Conservation (phyloP, 768 basidiomycete genomes). For the Krasilnikovozyma curviuscula region DNA sequence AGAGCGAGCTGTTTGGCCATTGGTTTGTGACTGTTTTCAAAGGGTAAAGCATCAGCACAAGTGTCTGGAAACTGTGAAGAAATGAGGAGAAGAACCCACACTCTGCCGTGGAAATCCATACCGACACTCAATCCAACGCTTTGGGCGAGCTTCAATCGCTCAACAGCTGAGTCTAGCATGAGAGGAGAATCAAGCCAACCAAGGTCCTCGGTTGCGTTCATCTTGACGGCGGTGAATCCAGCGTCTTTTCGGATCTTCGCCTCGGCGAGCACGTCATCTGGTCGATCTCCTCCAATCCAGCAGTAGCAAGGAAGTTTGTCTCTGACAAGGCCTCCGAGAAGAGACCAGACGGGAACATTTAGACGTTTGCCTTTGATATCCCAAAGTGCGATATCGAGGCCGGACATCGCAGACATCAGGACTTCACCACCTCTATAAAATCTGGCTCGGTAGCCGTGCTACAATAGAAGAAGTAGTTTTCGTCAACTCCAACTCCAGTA, state of each 20-base stretch:
- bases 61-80: no score
- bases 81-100: no score
- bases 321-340: no score
- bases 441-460: conserved; percentile 42
- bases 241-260: conserved; percentile 23
- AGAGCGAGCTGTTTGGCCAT: conserved; percentile 24
- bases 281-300: conserved; percentile 21
- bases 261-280: conserved; percentile 22
- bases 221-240: conserved; percentile 24
- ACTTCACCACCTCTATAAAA: conserved; percentile 37
- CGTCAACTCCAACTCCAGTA: no score
- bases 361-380: no score
- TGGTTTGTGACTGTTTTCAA: conserved; percentile 23
- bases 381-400: conserved; percentile 50
- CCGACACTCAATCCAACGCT: conserved; percentile 23
- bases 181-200: conserved; percentile 25
- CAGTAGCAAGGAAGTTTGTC: no score
- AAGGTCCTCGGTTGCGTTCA: conserved; percentile 15
- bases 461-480: no score
- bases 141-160: conserved; percentile 17
- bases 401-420: conserved; percentile 35
- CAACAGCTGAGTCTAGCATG: conserved; percentile 22
- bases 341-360: no score
- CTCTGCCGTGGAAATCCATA: conserved; percentile 25
- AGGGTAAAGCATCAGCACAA: background rate